Percentiles rank a stretch among this genome's conserved stretches.
Conservation (phyloP, 108 stramenopile species). For the Cyclotella baltica region DNA sequence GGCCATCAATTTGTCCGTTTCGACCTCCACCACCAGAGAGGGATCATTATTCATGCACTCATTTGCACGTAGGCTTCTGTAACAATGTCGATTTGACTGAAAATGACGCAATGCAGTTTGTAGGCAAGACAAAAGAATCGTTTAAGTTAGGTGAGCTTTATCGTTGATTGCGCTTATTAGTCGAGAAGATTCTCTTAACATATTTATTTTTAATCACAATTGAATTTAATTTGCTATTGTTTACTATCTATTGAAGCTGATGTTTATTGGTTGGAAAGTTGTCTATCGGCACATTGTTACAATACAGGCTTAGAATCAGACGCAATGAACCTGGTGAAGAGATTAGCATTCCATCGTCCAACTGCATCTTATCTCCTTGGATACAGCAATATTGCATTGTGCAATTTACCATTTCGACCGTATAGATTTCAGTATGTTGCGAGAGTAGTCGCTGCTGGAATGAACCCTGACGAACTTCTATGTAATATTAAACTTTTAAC, state of each 20-base stretch:
- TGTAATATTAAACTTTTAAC: constrained; percentile 8
- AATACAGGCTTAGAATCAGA: constrained; percentile 1
- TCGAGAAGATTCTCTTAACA: background rate
- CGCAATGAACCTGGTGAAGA: constrained; percentile 11
- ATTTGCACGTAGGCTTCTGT: no score
- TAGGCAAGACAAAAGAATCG: constrained; percentile 70
- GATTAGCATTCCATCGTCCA: constrained; percentile 43
- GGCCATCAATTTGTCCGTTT: no score
- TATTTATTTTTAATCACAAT: background rate
- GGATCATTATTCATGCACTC: no score
- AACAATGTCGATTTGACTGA: no score
- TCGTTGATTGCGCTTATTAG: background rate
- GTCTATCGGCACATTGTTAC: constrained; percentile 36
- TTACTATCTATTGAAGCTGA: constrained; percentile 46
- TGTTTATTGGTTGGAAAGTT: constrained; percentile 63
- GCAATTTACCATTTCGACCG: constrained; percentile 45
- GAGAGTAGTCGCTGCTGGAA: constrained; percentile 43
- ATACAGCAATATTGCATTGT: background rate
- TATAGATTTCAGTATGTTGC: constrained; percentile 60
- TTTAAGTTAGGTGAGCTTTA: constrained; percentile 55
- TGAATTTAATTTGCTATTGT: background rate
- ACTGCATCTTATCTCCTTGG: constrained; percentile 29
- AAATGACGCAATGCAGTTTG: no score
- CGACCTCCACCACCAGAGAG: no score
- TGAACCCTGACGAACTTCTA: constrained; percentile 21